Evolutionary conservation across 179 eudicot species (phyloP), one percentile per base, ranked within the genome.

Genomic region (Pouteria campechiana): DNA sequence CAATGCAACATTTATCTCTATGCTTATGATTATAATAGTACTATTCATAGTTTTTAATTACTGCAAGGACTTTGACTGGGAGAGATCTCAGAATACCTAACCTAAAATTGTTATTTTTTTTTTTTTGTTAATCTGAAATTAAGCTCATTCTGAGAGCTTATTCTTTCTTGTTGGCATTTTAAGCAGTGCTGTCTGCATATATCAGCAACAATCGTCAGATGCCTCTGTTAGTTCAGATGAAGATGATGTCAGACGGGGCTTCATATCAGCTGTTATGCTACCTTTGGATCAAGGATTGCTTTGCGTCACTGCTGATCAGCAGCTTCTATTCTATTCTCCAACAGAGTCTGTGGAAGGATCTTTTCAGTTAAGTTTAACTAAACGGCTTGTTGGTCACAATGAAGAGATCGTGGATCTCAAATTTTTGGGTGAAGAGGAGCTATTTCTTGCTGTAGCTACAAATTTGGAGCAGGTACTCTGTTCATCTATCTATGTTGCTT

Each of bases 341-440:
- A 46, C 49, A 34, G 72, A 68, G 48, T 44, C 52, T 45, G 44
- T 53, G 37, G 76, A 87, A 41, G 81, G 58, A 37, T 46, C 18
- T 64, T 57, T 79, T 53, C 59, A 71, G 32, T 64, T 86, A 36
- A 54, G 22, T 27, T 76, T 90, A 16, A 55, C 33, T 48, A 90
- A 69, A 51, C 67, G 96, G 66, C 78, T 92, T 2, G 57, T 87
- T 25, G 96, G 99, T 48, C 75, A 75, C 59, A 90, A 92, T 57
- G 96, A 87, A 63, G 94, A 87, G 66, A 82, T 92, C 37, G 78
- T 71, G 37, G 99, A 92, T 69, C 79, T 92, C 94, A 92, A 82
- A 53, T 87, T 92, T 46, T 46, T 92, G 59, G 99, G 92, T 21
- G 96, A 86, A 32, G 92, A 87, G 55, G 99, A 92, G 65, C 70